A percentile compares a stretch with the other conserved stretches of the same genome.
Evolutionary conservation across 2,329 filamentous ascomycete species (phyloP).

Genomic region (Raffaelea ambrosiae): DNA sequence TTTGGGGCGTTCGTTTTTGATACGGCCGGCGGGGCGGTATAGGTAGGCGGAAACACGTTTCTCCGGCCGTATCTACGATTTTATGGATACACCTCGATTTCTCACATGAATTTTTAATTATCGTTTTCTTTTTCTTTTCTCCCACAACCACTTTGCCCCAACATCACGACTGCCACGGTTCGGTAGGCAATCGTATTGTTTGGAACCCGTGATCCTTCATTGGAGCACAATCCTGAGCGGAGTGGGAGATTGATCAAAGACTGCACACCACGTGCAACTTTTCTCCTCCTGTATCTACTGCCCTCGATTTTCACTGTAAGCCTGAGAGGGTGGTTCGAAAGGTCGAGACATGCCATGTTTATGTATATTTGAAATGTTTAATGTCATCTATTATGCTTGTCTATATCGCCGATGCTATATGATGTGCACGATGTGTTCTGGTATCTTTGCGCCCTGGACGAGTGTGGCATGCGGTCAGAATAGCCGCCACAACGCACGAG

Average conservation of each 20-base stretch:
- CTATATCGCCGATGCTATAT: neutral
- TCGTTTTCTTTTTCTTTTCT: constrained; percentile 14
- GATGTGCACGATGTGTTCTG: neutral
- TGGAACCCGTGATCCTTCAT: constrained; percentile 36
- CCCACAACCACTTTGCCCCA: constrained; percentile 26
- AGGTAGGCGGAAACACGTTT: constrained; percentile 4
- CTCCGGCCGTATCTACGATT: constrained; percentile 1
- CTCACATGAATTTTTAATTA: neutral
- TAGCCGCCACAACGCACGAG: too few species aligned
- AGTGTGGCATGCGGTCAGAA: too few species aligned
- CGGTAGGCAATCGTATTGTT: constrained; percentile 13
- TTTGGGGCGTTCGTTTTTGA: too few species aligned
- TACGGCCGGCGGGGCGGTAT: neutral
- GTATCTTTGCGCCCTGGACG: neutral
- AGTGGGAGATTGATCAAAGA: constrained; percentile 50
- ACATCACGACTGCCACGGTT: constrained; percentile 23
- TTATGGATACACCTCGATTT: too few species aligned
- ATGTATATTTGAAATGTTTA: neutral
- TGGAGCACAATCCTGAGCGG: constrained; percentile 40
- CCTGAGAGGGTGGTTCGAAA: constrained; percentile 79
- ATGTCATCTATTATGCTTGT: neutral
- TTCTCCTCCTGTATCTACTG: constrained; percentile 74
- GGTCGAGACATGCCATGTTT: constrained; percentile 55
- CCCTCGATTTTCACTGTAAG: constrained; percentile 64
- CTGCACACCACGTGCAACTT: constrained; percentile 4